Evolutionary conservation across 371 early-diverging fungal genomes (phyloP).

Genomic region (Parasitella parasitica): DNA sequence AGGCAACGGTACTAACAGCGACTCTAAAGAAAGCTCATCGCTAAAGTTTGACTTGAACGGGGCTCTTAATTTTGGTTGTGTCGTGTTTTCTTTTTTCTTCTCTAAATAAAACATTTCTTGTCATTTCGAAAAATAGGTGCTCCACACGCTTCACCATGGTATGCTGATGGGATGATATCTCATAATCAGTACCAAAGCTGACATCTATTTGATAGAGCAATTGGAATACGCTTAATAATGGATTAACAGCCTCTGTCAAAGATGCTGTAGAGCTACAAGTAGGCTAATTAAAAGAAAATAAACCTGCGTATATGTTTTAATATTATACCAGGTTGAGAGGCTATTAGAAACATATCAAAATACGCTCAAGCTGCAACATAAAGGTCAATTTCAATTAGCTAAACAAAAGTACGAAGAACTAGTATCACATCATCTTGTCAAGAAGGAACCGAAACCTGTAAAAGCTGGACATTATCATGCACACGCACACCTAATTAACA

Average conservation of each 20-base stretch:
- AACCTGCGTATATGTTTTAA: too few species aligned
- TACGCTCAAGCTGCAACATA: conserved; percentile 51
- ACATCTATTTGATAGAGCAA: conserved; percentile 22
- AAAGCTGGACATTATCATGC: not conserved
- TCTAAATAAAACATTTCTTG: too few species aligned
- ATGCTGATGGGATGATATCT: too few species aligned
- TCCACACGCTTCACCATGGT: too few species aligned
- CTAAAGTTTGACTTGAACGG: too few species aligned
- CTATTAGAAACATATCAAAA: conserved; percentile 49
- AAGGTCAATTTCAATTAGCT: conserved; percentile 42
- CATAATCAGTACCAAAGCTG: too few species aligned
- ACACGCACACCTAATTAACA: not conserved
- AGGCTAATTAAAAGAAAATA: not conserved
- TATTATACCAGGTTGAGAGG: conserved; percentile 42
- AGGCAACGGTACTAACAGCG: too few species aligned
- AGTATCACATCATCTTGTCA: conserved; percentile 43
- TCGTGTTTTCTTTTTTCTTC: too few species aligned
- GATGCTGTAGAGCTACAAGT: conserved; percentile 40
- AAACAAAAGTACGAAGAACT: conserved; percentile 45
- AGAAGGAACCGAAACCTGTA: conserved; percentile 37
- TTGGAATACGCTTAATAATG: conserved; percentile 40
- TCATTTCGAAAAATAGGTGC: too few species aligned
- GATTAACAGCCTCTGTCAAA: conserved; percentile 16
- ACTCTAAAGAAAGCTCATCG: too few species aligned
- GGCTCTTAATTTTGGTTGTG: too few species aligned